Conservation (phyloP, 2,329 filamentous ascomycete species). For the Colletotrichum magnum region DNA sequence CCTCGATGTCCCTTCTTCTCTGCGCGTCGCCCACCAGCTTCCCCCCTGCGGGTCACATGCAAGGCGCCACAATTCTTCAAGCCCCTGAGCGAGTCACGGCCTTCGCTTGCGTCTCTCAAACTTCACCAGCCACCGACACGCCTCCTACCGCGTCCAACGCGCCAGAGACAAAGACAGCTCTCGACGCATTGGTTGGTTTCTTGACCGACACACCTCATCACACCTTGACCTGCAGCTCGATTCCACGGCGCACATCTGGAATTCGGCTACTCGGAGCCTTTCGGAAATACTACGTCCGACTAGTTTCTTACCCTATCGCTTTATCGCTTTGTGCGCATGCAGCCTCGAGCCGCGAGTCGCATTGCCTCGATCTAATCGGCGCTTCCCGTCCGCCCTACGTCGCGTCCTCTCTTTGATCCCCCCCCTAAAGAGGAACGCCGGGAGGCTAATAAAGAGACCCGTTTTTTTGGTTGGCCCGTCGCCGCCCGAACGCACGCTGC, state of each 20-base stretch:
- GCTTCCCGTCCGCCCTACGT: slow-evolving; percentile 10
- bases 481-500: slow-evolving; percentile 26
- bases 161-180: slow-evolving; percentile 30
- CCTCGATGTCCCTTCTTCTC: slow-evolving; percentile 13
- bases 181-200: slow-evolving; percentile 35
- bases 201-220: slow-evolving; percentile 36
- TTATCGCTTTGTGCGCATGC: slow-evolving; percentile 31
- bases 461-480: slow-evolving; percentile 39
- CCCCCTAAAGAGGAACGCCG: slow-evolving; percentile 14
- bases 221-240: slow-evolving; percentile 32
- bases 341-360: slow-evolving; percentile 29
- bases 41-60: slow-evolving; percentile 37
- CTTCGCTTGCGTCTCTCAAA: slow-evolving; percentile 16
- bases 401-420: slow-evolving; percentile 30
- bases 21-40: slow-evolving; percentile 13
- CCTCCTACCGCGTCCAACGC: slow-evolving; percentile 38
- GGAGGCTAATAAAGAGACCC: slow-evolving; percentile 33
- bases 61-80: slow-evolving; percentile 39
- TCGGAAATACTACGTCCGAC: slow-evolving; percentile 34
- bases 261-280: slow-evolving; percentile 27
- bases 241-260: slow-evolving; percentile 19
- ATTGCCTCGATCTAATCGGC: slow-evolving; percentile 28
- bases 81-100: neutral
- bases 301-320: slow-evolving; percentile 19
- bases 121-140: slow-evolving; percentile 33